Conservation (phyloP, 2,329 filamentous ascomycete species). For the Monilinia aucupariae region DNA sequence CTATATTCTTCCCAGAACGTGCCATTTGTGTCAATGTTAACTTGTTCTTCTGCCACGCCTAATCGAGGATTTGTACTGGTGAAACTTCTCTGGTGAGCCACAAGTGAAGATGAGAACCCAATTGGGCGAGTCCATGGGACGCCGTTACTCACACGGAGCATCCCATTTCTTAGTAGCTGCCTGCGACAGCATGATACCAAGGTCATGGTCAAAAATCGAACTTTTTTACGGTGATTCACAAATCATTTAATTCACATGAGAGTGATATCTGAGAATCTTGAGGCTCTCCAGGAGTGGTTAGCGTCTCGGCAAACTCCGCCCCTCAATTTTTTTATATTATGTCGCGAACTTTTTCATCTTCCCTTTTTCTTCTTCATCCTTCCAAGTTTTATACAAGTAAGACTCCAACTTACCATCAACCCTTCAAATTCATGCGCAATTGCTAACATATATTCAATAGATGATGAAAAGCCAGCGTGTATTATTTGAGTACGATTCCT, state of each 20-base stretch:
- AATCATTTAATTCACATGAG: neutral
- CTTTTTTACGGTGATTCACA: neutral
- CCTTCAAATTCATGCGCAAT: slow-evolving; percentile 7
- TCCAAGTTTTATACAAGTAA: slow-evolving; percentile 98
- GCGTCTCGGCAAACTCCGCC: slow-evolving; percentile 19
- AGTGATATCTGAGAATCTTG: neutral
- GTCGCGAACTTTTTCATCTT: slow-evolving; percentile 35
- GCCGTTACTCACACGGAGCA: neutral
- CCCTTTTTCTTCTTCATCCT: slow-evolving; percentile 69
- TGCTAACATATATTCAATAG: slow-evolving; percentile 45
- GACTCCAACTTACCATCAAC: slow-evolving; percentile 39
- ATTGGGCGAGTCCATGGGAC: slow-evolving; percentile 9
- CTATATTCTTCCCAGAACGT: slow-evolving; percentile 30
- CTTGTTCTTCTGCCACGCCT: neutral
- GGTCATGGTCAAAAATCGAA: slow-evolving; percentile 24
- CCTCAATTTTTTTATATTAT: slow-evolving; percentile 28
- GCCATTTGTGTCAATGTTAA: slow-evolving; percentile 10
- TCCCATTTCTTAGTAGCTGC: slow-evolving; percentile 3
- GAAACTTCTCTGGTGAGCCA: slow-evolving; percentile 18
- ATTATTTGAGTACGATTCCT: slow-evolving; percentile 74
- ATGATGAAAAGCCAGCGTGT: slow-evolving; percentile 99
- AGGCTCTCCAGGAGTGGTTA: slow-evolving; percentile 30
- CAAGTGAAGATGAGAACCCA: neutral
- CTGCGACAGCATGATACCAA: slow-evolving; percentile 19
- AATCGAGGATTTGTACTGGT: slow-evolving; percentile 12